These are phyloP conservation scores for Tritrichomonas foetus DNA, from an alignment of 208 protist genomes.

Conservation along the genomic window DNA sequence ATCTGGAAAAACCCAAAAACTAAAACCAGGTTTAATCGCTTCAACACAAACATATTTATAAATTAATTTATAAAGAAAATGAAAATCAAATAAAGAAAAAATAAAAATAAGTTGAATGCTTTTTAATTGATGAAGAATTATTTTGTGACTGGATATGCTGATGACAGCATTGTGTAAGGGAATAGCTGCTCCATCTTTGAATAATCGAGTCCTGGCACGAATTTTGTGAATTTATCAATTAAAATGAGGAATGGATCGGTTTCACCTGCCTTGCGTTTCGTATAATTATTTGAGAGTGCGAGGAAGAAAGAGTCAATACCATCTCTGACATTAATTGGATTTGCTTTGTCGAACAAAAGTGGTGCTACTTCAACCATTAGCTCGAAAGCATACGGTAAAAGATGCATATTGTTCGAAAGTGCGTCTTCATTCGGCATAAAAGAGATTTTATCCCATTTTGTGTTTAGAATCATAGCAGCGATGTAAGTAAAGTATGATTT, in stretches of 20 bases:
- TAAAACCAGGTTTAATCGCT: too few relatives aligned
- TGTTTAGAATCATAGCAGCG: not conserved
- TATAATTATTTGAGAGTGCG: not conserved
- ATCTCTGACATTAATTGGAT: not conserved
- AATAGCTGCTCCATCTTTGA: not conserved
- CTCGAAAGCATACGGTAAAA: not conserved
- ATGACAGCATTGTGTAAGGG: not conserved
- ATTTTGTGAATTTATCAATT: not conserved
- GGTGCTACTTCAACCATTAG: not conserved
- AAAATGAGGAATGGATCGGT: not conserved
- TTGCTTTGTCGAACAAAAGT: not conserved
- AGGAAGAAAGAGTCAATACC: not conserved
- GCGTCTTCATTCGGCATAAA: not conserved
- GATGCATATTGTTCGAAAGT: not conserved
- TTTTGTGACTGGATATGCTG: not conserved
- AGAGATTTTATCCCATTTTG: not conserved
- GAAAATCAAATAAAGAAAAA: too few relatives aligned
- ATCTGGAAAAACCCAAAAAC: too few relatives aligned
- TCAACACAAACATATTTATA: too few relatives aligned
- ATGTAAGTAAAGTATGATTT: not conserved
- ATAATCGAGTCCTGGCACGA: not conserved
- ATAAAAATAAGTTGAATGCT: too few relatives aligned
- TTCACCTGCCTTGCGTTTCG: too few relatives aligned
- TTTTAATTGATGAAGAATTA: not conserved
- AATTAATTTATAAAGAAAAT: too few relatives aligned